A percentile compares a stretch with the other conserved stretches of the same genome.
These are phyloP conservation scores for Schoenoplectus triqueter DNA, from an alignment of 202 grass and related monocot species.

Conservation along the genomic window DNA sequence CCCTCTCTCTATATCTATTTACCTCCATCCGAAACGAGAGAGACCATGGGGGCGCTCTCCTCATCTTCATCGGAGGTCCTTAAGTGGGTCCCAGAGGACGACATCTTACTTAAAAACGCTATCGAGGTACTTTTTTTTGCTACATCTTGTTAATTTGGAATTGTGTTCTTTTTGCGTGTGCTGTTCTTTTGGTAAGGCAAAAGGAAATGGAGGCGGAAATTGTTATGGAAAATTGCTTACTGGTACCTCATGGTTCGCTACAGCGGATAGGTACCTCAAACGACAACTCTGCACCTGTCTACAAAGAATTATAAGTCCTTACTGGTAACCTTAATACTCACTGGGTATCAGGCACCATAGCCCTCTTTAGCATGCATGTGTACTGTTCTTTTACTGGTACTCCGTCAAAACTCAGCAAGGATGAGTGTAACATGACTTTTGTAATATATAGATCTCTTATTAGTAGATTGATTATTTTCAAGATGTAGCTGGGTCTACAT, in stretches of 20 bases:
- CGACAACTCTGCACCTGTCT: neutral
- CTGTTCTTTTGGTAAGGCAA: neutral
- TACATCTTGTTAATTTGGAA: neutral
- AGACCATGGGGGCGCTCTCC: conserved; percentile 50
- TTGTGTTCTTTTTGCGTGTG: neutral
- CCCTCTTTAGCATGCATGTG: neutral
- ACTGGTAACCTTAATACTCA: neutral
- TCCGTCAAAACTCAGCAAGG: neutral
- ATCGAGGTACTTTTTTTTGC: conserved; percentile 55
- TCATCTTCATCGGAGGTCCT: conserved; percentile 31
- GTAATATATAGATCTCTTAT: neutral
- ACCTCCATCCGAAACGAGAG: neutral
- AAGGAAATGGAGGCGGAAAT: neutral
- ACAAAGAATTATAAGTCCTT: conserved; percentile 1
- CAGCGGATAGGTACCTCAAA: neutral
- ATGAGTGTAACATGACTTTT: neutral
- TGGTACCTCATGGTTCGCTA: neutral
- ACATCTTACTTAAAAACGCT: conserved; percentile 63
- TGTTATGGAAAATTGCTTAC: neutral
- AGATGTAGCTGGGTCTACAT: neutral
- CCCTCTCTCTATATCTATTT: neutral
- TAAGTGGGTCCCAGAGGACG: conserved; percentile 62
- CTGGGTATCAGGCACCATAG: neutral
- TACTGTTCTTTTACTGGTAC: neutral
- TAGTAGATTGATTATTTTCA: neutral